These are phyloP conservation scores for Stenogyne calaminthoides DNA, from an alignment of 305 asterid species.

Conservation along the genomic window DNA sequence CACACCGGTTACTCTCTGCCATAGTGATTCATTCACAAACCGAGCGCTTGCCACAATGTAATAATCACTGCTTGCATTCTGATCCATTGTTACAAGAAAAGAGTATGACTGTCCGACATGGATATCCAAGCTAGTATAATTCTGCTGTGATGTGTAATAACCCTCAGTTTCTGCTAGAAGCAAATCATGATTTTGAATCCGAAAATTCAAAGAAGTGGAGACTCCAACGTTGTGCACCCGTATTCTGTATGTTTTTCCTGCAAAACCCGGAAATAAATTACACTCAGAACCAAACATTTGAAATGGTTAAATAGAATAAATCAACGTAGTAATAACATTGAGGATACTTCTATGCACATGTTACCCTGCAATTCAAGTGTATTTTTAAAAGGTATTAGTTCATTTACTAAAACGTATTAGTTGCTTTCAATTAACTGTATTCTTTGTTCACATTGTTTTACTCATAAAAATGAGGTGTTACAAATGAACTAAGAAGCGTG, in stretches of 20 bases:
- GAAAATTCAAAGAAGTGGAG: neutral
- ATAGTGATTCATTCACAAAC: constrained; percentile 16
- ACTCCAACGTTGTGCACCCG: constrained; percentile 4
- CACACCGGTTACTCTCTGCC: constrained; percentile 9
- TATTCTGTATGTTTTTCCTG: constrained; percentile 2
- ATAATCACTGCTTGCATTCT: constrained; percentile 12
- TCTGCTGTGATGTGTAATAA: constrained; percentile 7
- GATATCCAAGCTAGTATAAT: constrained; percentile 10
- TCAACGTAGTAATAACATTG: neutral
- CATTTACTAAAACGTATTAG: too few species aligned
- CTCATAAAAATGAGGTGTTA: neutral
- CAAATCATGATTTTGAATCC: constrained; percentile 6
- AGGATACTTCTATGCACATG: too few species aligned
- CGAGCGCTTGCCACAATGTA: constrained; percentile 8
- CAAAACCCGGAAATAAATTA: constrained; percentile 9
- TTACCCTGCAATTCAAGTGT: too few species aligned
- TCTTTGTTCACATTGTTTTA: too few species aligned
- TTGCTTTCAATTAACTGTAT: too few species aligned
- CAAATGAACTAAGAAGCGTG: neutral
- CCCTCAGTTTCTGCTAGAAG: constrained; percentile 8
- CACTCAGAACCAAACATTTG: neutral
- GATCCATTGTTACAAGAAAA: constrained; percentile 15
- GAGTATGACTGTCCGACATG: constrained; percentile 11
- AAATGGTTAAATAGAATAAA: neutral
- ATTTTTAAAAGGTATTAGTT: too few species aligned